Percentiles rank a stretch among this genome's conserved stretches.
These are phyloP conservation scores for Gypsophila paniculata DNA, from an alignment of 179 eudicot genomes.

Conservation along the genomic window DNA sequence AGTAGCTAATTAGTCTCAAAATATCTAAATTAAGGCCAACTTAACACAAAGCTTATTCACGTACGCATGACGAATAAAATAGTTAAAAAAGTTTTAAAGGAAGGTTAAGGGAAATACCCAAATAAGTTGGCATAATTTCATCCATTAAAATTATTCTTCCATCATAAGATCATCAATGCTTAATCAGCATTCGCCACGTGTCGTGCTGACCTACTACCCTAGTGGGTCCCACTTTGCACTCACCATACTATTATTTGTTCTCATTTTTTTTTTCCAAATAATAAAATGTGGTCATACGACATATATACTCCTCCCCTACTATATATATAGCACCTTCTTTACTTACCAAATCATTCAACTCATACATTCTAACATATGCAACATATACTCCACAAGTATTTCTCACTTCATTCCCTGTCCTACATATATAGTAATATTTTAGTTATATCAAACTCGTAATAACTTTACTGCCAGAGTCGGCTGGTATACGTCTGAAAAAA, in stretches of 20 bases:
- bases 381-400: not conserved
- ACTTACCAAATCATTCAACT: constrained; percentile 10
- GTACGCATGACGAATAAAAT: not conserved
- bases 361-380: not conserved
- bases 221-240: constrained; percentile 23
- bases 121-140: constrained; percentile 15
- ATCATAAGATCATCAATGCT: not conserved
- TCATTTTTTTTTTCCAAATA: not conserved
- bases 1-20: not conserved
- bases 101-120: constrained; percentile 4
- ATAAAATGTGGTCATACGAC: not conserved
- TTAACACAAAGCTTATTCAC: not conserved
- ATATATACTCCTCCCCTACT: not conserved
- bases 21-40: constrained; percentile 3
- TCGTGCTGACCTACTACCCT: constrained; percentile 13
- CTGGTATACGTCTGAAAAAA: too few species aligned
- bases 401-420: not conserved
- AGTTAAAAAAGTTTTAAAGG: constrained; percentile 6
- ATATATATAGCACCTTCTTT: constrained; percentile 7
- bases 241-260: not conserved
- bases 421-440: not conserved
- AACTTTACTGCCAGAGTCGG: too few species aligned
- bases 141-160: not conserved
- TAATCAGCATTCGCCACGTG: constrained; percentile 18
- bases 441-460: too few species aligned